Evolutionary conservation across 2,329 filamentous ascomycete genomes (phyloP).

Genomic region (Ilyonectria sp.): DNA sequence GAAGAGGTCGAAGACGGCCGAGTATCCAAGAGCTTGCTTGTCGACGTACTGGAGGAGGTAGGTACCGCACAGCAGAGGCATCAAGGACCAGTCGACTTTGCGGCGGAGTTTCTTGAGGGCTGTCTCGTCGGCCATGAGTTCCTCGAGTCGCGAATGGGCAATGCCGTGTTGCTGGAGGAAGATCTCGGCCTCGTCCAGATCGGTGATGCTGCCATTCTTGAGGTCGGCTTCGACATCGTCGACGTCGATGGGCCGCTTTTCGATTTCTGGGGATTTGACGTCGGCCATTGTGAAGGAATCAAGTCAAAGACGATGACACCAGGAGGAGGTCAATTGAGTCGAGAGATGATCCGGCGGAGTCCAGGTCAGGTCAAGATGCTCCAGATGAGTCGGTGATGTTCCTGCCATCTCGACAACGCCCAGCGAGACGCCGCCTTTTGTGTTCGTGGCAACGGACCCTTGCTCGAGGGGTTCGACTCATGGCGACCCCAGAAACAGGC

Average conservation of each 20-base stretch:
- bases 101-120: slow-evolving; percentile 50
- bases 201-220: slow-evolving; percentile 40
- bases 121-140: slow-evolving; percentile 45
- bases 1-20: slow-evolving; percentile 70
- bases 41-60: slow-evolving; percentile 70
- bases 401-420: slow-evolving; percentile 10
- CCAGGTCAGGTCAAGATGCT: neutral
- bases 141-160: slow-evolving; percentile 38
- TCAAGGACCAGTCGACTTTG: slow-evolving; percentile 65
- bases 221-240: slow-evolving; percentile 46
- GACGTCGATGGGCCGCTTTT: slow-evolving; percentile 40
- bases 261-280: slow-evolving; percentile 37
- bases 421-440: slow-evolving; percentile 35
- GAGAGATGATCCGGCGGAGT: slow-evolving; percentile 1
- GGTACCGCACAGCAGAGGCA: slow-evolving; percentile 66
- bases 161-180: slow-evolving; percentile 48
- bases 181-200: slow-evolving; percentile 48
- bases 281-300: slow-evolving; percentile 35
- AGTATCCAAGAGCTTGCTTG: slow-evolving; percentile 68
- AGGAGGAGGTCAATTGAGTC: neutral
- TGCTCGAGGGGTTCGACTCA: slow-evolving; percentile 29
- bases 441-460: slow-evolving; percentile 17
- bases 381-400: neutral
- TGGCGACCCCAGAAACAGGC: slow-evolving; percentile 28
- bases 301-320: neutral